These are phyloP conservation scores for Stentor coeruleus DNA, from an alignment of 73 alveolate species.

Conservation along the genomic window DNA sequence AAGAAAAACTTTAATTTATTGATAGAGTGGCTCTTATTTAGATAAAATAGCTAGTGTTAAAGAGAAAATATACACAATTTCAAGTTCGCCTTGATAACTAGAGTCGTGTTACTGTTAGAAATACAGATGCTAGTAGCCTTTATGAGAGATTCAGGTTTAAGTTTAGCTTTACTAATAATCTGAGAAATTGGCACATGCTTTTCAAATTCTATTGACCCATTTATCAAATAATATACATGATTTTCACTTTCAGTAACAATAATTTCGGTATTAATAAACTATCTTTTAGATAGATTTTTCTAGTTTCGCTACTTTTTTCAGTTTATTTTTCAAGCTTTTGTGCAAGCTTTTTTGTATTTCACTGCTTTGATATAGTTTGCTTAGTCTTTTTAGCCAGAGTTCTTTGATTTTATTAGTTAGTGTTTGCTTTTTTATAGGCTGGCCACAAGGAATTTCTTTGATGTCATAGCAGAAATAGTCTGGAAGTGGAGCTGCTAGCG, in stretches of 20 bases:
- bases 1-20: no score
- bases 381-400: not conserved
- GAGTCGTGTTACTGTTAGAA: no score
- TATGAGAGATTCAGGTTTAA: not conserved
- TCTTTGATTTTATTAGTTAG: not conserved
- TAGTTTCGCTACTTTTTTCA: not conserved
- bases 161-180: not conserved
- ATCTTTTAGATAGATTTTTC: not conserved
- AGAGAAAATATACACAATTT: no score
- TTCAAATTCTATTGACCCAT: not conserved
- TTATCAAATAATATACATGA: not conserved
- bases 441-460: not conserved
- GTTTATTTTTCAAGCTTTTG: not conserved
- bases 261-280: not conserved
- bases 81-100: no score
- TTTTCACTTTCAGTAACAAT: not conserved
- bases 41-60: no score
- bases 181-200: not conserved
- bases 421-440: not conserved
- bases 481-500: conserved; percentile 1
- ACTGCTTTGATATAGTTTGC: not conserved
- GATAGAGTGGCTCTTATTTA: no score
- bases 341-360: not conserved
- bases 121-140: no score
- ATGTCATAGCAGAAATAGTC: not conserved